Evolutionary conservation across 2,329 filamentous ascomycete species (phyloP), one percentile per base, ranked within the genome.

Genomic region (Diplodia sapinea): DNA sequence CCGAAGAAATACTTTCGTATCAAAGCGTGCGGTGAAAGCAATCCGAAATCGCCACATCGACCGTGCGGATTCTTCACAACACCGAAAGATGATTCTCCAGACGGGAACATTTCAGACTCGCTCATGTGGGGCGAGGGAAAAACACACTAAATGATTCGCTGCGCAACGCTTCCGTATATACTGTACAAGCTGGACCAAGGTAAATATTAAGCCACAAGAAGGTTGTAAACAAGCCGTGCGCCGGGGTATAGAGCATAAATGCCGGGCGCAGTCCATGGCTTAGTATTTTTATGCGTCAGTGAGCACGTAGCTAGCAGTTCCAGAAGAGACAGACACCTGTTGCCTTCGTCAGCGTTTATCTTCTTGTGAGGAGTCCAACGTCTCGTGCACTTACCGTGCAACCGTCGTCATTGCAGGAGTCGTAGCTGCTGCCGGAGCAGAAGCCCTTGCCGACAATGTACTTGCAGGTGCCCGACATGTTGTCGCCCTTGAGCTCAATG

Each of bases 371-470:
- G 2, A 31, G 4, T 8, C 1, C 8, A 12, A 12, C 5, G n/a
- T 56, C n/a, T 2, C 2, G 13, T 31, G n/a, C n/a, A 86, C 91
- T 86, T 88, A 95, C 92, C 62, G 93, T 96, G 87, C 93, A 96
- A 69, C 93, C 92, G 70, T 81, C 83, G 69, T 72, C 69, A 71
- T 85, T 85, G 71, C 83, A 85, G 43, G 81, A 78, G 17, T 75
- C 76, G 68, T 80, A 82, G 67, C 81, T 80, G 36, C 76, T 77
- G 29, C 78, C 82, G 68, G 81, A 79, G 73, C 84, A 86, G 82
- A 89, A 95, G 40, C 57, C 57, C 69, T 80, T 71, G 68, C 89
- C 89, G 70, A 82, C 73, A 67, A 90, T 89, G 75, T 90, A 90
- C 71, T 85, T 87, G 86, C 92, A 96, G 61, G 77, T 80, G 59